Base-by-base conservation (phyloP, 78 protist species). In the Anaeramoeba ignava region DNA sequence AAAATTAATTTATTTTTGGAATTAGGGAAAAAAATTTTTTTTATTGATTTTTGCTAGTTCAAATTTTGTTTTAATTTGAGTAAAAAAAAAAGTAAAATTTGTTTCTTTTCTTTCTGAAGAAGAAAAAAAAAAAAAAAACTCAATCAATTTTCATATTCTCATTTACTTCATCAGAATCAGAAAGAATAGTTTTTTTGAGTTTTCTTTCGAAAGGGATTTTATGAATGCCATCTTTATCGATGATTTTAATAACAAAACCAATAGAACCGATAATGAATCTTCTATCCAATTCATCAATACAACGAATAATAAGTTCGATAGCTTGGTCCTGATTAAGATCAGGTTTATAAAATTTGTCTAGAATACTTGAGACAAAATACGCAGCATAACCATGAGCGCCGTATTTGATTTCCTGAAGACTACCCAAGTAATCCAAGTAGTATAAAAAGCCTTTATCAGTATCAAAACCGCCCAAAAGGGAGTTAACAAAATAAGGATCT, bases 331-430 rank as follows among this genome's bases (percentile, higher is more conserved):
- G 31, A 27, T 27, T 67, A 31, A 67, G 38, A 67, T 67, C 78
- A 67, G 27, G 38, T n/a, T 67, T 27, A 67, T 67, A 67, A 31
- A 67, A 31, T n/a, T 31, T 67, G 78, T 67, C 78, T 31, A 67
- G 78, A 67, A 67, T 27, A 67, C 78, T 31, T 31, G 31, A 31
- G 31, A 67, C 31, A 31, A 67, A 67, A 67, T n/a, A 67, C 31
- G 78, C 27, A n/a, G 38, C 78, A 31, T 67, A 67, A 67, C 78
- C 78, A 31, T 67, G 78, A 67, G 78, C 78, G 78, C 78, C 27
- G 31, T n/a, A 67, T 31, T 67, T 67, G 78, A 67, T 31, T 67
- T 67, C 78, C 31, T 27, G 38, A 27, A 67, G 78, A 27, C 38
- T n/a, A 31, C 78, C 78, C 38, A 31, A n/a, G 78, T 67, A 67